Evolutionary conservation across 768 basidiomycete genomes (phyloP).

Genomic region (Mycena polygramma): DNA sequence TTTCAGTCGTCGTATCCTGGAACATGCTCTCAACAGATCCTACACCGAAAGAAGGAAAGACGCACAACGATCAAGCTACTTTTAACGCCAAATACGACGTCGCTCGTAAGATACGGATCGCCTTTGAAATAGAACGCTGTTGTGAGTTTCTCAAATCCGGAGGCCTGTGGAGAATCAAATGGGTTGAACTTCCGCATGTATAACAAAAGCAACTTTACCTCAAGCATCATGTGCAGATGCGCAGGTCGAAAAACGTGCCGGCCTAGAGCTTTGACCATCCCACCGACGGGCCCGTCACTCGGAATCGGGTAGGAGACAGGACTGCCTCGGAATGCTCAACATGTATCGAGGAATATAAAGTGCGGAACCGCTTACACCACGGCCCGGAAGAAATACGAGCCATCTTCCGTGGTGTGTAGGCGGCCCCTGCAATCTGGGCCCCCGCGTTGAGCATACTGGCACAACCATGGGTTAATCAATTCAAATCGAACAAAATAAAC

Average conservation of each 20-base stretch:
- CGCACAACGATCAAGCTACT: conserved; percentile 81
- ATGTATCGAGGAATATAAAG: not conserved
- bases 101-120: conserved; percentile 74
- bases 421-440: conserved; percentile 83
- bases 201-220: conserved; percentile 52
- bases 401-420: conserved; percentile 69
- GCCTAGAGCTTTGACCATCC: conserved; percentile 64
- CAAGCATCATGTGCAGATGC: conserved; percentile 82
- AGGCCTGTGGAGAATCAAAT: conserved; percentile 50
- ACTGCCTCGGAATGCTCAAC: conserved; percentile 37
- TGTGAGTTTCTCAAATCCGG: conserved; percentile 77
- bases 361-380: conserved; percentile 60
- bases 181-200: not conserved
- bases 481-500: not conserved
- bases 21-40: not conserved
- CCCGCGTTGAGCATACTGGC: conserved; percentile 66
- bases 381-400: conserved; percentile 78
- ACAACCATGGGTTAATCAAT: not conserved
- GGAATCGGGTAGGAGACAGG: conserved; percentile 83
- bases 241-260: conserved; percentile 85
- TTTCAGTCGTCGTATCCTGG: conserved; percentile 66
- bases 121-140: conserved; percentile 84
- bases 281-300: conserved; percentile 81
- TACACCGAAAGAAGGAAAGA: conserved; percentile 22
- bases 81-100: conserved; percentile 88